phyloP scores from a whole-genome alignment of 2,329 filamentous ascomycete species.

The Fusarium abutilonis region DNA sequence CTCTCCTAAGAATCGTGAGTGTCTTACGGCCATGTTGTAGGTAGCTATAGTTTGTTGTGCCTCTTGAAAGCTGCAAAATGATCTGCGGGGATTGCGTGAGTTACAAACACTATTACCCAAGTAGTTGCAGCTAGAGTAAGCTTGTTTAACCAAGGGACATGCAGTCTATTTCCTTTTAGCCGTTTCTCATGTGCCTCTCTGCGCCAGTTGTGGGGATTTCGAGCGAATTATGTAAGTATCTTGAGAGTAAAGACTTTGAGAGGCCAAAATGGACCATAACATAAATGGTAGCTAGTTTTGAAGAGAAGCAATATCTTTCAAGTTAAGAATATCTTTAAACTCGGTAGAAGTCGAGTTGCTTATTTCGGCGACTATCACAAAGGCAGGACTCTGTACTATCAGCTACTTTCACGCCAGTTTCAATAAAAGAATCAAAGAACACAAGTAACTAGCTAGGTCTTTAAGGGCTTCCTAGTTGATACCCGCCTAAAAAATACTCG shows the following conservation, averaged over 20 bases:
- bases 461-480: too few relatives aligned
- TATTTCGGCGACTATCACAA: too few relatives aligned
- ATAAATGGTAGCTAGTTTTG: too few relatives aligned
- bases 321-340: too few relatives aligned
- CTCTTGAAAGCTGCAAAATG: background rate
- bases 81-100: conserved; percentile 10
- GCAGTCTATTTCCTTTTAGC: conserved; percentile 27
- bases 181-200: conserved; percentile 14
- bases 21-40: conserved; percentile 39
- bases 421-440: too few relatives aligned
- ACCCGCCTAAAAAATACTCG: too few relatives aligned
- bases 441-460: too few relatives aligned
- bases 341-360: too few relatives aligned
- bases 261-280: conserved; percentile 15
- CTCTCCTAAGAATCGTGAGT: conserved; percentile 1
- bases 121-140: conserved; percentile 4
- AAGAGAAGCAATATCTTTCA: too few relatives aligned
- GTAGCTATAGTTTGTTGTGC: background rate
- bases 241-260: background rate
- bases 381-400: too few relatives aligned
- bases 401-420: too few relatives aligned
- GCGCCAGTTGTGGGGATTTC: conserved; percentile 34
- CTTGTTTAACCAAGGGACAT: conserved; percentile 9
- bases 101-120: background rate
- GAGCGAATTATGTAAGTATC: conserved; percentile 35